Base-by-base conservation (phyloP, 176 grass and related monocot genomes). In the Oryza punctata region DNA sequence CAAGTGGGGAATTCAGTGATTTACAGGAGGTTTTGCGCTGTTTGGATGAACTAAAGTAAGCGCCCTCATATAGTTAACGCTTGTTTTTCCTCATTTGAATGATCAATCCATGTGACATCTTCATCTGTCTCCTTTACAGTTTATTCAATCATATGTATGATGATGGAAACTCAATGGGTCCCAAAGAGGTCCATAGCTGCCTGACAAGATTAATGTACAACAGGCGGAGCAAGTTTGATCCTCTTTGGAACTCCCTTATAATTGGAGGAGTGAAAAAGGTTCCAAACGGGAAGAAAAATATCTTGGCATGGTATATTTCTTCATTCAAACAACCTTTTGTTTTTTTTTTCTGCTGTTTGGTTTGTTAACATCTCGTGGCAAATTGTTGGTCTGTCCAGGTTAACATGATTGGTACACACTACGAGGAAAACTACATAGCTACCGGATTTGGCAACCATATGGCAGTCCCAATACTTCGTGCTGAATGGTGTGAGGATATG, bases 371-470 rank as follows among this genome's bases (percentile, higher is more conserved):
- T 65, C 61, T 82, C 63, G 70, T 71, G 27, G 28, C 41, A n/a
- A 3, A 45, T 73, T 54, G 71, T 87, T 65, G 19, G 19, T 12
- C 6, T 72, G 28, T 78, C 65, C 69, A 99, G 96, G 96, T 99
- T 83, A 94, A 84, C 80, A 94, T 99, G 96, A 99, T 96, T 78
- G 96, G 93, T 73, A 99, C 91, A 65, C 96, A 99, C 87, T 99
- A 90, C 47, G 96, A 99, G 86, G 96, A 99, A 72, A 87, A 96
- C 52, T 89, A 96, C 74, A 60, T 99, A 13, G 93, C 96, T 26
- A 99, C 96, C 78, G 96, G 96, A 85, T 99, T 94, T 85, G 96
- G 93, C 13, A 96, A 99, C 84, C 96, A 99, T 78, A 69, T 99
- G 65, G 93, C 96, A 15, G 87, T 94, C 70, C 70, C 96, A 1